A percentile compares a stretch with the other conserved stretches of the same genome.
These are phyloP conservation scores for Silybum marianum DNA, from an alignment of 129 eudicot species.

Conservation along the genomic window DNA sequence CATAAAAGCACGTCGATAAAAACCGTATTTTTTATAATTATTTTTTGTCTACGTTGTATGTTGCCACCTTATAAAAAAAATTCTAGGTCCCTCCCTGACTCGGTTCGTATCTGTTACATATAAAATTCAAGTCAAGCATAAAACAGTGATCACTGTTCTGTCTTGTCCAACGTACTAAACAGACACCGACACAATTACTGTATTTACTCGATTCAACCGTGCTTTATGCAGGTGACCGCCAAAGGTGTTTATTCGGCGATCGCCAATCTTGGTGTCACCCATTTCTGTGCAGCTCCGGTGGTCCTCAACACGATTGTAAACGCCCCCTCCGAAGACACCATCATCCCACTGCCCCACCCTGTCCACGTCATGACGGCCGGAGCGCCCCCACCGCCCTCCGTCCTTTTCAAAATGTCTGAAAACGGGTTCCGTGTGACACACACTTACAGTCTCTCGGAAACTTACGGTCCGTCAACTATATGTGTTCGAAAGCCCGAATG, in stretches of 20 bases:
- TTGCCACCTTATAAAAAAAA: too few relatives aligned
- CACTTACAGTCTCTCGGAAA: slow-evolving; percentile 86
- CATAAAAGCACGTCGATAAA: too few relatives aligned
- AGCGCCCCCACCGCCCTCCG: slow-evolving; percentile 86
- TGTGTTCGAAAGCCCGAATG: slow-evolving; percentile 96
- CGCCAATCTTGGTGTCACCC: slow-evolving; percentile 75
- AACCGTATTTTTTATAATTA: too few relatives aligned
- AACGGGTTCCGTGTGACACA: slow-evolving; percentile 77
- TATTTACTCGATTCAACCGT: background rate
- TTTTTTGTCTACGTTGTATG: too few relatives aligned
- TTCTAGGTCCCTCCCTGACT: too few relatives aligned
- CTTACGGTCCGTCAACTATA: slow-evolving; percentile 78
- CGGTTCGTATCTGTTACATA: background rate
- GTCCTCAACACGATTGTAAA: slow-evolving; percentile 82
- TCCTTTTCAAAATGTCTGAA: slow-evolving; percentile 66
- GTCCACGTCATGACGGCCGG: slow-evolving; percentile 91
- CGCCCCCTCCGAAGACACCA: slow-evolving; percentile 55
- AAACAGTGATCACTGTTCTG: too few relatives aligned
- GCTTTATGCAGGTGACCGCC: slow-evolving; percentile 55
- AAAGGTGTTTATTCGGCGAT: slow-evolving; percentile 75
- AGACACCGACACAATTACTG: too few relatives aligned
- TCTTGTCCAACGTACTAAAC: too few relatives aligned
- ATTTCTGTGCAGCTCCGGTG: slow-evolving; percentile 91
- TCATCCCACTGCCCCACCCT: slow-evolving; percentile 64
- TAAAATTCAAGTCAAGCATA: too few relatives aligned